A percentile compares a stretch with the other conserved stretches of the same genome.
Evolutionary conservation across 2,329 filamentous ascomycete genomes (phyloP).

Genomic region (Phaeosphaeria sp.): DNA sequence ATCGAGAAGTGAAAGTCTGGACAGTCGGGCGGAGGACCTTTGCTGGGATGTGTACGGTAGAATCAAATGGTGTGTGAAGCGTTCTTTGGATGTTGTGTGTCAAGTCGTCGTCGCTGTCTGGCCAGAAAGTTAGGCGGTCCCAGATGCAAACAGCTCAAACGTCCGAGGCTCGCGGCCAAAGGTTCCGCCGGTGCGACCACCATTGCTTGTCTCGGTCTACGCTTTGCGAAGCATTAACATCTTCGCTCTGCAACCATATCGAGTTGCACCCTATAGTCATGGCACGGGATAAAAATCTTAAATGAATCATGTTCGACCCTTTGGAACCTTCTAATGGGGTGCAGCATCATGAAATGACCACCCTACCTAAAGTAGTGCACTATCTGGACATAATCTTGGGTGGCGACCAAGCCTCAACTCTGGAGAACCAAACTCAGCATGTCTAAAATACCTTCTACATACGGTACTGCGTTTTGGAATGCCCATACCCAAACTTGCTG

Average conservation of each 20-base stretch:
- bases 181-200: slow-evolving; percentile 11
- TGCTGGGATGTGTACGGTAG: not conserved
- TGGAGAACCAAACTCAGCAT: no score
- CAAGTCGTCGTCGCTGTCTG: slow-evolving; percentile 24
- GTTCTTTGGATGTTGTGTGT: slow-evolving; percentile 15
- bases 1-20: not conserved
- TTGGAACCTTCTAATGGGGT: no score
- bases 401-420: no score
- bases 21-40: not conserved
- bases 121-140: slow-evolving; percentile 29
- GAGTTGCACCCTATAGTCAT: not conserved
- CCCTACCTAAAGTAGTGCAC: no score
- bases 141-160: slow-evolving; percentile 34
- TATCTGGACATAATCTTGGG: no score
- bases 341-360: no score
- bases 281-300: not conserved
- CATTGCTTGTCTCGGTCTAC: not conserved
- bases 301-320: not conserved
- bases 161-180: slow-evolving; percentile 13
- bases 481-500: no score
- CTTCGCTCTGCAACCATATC: not conserved
- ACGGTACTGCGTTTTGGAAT: no score
- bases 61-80: not conserved
- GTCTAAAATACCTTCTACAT: no score
- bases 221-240: not conserved